Conservation (phyloP, 768 basidiomycete species). For the Agaricus sinodeliciosus region DNA sequence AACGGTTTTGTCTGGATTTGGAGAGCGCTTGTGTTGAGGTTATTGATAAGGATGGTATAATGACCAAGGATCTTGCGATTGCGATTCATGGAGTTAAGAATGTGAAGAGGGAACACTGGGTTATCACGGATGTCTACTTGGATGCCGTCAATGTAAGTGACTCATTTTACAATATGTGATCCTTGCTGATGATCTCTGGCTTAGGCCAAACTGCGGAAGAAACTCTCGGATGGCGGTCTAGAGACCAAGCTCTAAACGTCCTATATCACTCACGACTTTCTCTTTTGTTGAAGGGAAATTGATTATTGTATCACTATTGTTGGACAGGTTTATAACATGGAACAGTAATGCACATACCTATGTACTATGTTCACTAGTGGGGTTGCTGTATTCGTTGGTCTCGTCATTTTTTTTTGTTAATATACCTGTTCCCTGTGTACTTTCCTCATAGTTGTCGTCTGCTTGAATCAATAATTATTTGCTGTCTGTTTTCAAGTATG, state of each 20-base stretch:
- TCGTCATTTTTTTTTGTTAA: no score
- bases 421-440: no score
- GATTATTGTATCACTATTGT: no score
- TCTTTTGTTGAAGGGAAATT: neutral
- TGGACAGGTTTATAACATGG: no score
- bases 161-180: neutral
- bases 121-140: constrained; percentile 91
- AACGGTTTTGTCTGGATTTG: constrained; percentile 68
- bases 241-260: constrained; percentile 4
- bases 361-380: no score
- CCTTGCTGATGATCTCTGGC: constrained; percentile 1
- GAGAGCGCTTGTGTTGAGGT: constrained; percentile 88
- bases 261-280: no score
- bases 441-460: no score
- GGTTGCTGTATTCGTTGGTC: no score
- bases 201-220: constrained; percentile 39
- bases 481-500: no score
- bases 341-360: no score
- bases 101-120: constrained; percentile 94
- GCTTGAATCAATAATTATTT: no score
- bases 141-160: constrained; percentile 78
- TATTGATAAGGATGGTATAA: constrained; percentile 83
- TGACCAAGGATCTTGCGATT: constrained; percentile 97
- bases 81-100: constrained; percentile 81
- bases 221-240: constrained; percentile 25